Conservation (phyloP, 306 rosid genomes). For the Erythrophleum fordii region DNA sequence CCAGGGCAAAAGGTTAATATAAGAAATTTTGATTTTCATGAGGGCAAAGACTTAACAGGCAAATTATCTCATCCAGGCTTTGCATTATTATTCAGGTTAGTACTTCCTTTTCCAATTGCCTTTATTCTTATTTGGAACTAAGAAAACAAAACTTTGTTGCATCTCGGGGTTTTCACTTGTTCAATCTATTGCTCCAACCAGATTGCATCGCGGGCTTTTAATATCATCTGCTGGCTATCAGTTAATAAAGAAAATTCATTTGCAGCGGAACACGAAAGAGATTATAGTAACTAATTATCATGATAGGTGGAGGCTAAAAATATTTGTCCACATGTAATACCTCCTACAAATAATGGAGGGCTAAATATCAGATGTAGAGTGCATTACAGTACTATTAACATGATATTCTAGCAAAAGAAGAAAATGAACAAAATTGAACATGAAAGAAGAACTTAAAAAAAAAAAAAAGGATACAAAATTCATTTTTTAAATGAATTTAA, state of each 20-base stretch:
- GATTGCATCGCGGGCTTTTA: not conserved
- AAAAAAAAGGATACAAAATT: not conserved
- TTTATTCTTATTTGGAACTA: not conserved
- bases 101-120: not conserved
- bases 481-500: slow-evolving; percentile 24
- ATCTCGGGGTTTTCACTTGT: not conserved
- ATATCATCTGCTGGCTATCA: not conserved
- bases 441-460: not conserved
- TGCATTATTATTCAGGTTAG: not conserved
- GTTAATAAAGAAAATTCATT: not conserved
- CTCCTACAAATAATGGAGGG: not conserved
- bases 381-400: not conserved
- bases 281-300: slow-evolving; percentile 3
- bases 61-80: not conserved
- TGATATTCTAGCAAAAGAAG: slow-evolving; percentile 22
- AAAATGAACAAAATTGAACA: slow-evolving; percentile 13
- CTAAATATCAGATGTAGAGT: not conserved
- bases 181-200: slow-evolving; percentile 6
- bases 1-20: not conserved
- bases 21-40: not conserved
- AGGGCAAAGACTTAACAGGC: not conserved
- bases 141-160: not conserved
- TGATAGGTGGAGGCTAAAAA: not conserved
- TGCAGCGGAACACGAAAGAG: not conserved
- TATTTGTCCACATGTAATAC: not conserved